Evolutionary conservation across 2,329 filamentous ascomycete genomes (phyloP).

Genomic region (Ceratocystis papillata): DNA sequence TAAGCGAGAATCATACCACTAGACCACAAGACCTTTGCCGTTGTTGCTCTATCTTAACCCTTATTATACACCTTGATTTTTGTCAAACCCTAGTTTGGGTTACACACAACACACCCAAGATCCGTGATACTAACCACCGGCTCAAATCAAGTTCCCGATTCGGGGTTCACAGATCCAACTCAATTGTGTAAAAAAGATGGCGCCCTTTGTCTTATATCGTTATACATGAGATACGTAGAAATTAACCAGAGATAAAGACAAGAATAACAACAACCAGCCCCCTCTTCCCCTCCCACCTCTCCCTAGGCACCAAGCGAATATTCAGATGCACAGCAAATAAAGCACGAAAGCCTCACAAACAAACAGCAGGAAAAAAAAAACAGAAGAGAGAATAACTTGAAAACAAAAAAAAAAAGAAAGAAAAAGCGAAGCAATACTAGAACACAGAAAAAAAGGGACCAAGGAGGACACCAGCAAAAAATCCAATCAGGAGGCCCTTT

Average conservation of each 20-base stretch:
- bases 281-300: too few relatives aligned
- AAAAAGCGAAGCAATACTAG: not conserved
- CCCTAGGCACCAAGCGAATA: not conserved
- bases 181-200: not conserved
- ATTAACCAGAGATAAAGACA: too few relatives aligned
- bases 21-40: slow-evolving; percentile 42
- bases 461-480: not conserved
- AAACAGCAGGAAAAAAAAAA: not conserved
- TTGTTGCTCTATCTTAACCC: accelerated
- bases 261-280: too few relatives aligned
- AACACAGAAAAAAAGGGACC: not conserved
- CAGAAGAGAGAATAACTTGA: not conserved
- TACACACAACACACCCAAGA: not conserved
- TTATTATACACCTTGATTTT: not conserved
- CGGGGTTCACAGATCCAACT: not conserved
- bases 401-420: not conserved
- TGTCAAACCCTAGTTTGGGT: too few relatives aligned
- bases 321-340: not conserved
- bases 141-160: not conserved
- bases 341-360: not conserved
- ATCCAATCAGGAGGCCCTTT: not conserved
- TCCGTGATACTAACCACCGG: not conserved
- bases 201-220: not conserved
- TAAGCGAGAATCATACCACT: slow-evolving; percentile 65
- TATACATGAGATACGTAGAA: too few relatives aligned